Conservation (phyloP, 495 filamentous ascomycete species). For the Neurospora sp. region DNA sequence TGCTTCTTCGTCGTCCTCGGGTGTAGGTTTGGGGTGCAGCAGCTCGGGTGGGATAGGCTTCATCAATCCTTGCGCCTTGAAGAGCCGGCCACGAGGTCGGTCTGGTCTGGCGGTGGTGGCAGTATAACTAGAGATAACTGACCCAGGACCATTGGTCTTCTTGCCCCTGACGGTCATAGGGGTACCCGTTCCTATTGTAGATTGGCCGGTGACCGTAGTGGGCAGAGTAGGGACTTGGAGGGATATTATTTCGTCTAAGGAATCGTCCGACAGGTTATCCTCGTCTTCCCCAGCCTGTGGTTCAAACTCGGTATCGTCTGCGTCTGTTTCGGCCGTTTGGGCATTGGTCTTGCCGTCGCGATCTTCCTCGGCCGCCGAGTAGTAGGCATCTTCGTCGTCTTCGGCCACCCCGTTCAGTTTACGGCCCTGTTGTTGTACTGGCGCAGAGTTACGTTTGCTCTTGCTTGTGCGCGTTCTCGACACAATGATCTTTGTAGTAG, state of each 20-base stretch:
- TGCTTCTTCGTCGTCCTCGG: conserved; percentile 75
- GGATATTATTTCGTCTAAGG: conserved; percentile 73
- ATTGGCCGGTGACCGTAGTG: conserved; percentile 54
- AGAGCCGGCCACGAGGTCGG: conserved; percentile 46
- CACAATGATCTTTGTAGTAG: conserved; percentile 59
- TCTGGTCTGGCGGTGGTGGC: conserved; percentile 63
- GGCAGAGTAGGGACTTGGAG: conserved; percentile 69
- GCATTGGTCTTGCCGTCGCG: conserved; percentile 36
- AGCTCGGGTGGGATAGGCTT: conserved; percentile 63
- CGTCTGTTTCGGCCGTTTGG: conserved; percentile 31
- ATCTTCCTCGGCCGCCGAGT: conserved; percentile 68
- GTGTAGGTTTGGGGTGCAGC: conserved; percentile 68
- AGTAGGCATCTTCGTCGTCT: conserved; percentile 72
- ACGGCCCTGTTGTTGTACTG: conserved; percentile 25
- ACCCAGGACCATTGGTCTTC: conserved; percentile 62
- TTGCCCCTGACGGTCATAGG: conserved; percentile 54
- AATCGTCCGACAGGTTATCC: conserved; percentile 64
- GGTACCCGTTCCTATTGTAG: conserved; percentile 60
- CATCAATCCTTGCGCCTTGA: conserved; percentile 71
- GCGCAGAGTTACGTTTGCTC: conserved; percentile 23
- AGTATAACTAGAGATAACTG: conserved; percentile 77
- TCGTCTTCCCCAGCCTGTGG: conserved; percentile 48
- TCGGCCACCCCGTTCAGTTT: conserved; percentile 53
- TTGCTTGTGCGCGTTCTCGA: conserved; percentile 43
- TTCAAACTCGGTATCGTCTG: conserved; percentile 39